phyloP scores from a whole-genome alignment of 2,329 filamentous ascomycete species.

The Paecilomyces formosus region DNA sequence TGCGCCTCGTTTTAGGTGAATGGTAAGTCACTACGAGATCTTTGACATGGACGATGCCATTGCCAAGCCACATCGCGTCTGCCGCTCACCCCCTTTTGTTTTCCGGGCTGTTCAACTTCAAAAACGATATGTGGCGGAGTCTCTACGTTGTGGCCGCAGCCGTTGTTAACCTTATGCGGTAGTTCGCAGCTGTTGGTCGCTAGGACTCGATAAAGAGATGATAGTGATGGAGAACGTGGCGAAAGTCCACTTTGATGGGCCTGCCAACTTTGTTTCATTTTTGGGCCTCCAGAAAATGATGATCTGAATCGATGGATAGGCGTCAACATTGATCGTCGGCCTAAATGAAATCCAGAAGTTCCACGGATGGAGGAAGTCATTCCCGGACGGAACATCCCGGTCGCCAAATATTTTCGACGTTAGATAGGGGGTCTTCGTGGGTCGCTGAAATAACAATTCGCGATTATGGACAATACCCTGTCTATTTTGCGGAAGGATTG shows the following conservation, averaged over 20 bases:
- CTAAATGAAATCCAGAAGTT: not conserved
- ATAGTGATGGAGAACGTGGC: not conserved
- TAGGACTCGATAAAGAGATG: not conserved
- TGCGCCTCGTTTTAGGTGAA: not conserved
- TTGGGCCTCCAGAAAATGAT: not conserved
- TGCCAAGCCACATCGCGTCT: not conserved
- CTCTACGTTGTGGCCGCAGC: not conserved
- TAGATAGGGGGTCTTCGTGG: not conserved
- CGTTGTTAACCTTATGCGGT: not conserved
- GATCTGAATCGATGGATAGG: not conserved
- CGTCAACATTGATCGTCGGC: not conserved
- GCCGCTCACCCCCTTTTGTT: not conserved
- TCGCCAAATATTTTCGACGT: not conserved
- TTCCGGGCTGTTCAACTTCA: not conserved
- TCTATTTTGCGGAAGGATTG: not conserved
- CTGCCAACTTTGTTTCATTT: not conserved
- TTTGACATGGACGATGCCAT: not conserved
- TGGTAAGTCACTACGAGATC: not conserved
- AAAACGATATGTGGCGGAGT: not conserved
- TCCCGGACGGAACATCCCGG: not conserved
- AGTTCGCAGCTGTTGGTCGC: not conserved
- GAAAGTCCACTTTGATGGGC: not conserved
- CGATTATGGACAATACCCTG: not conserved
- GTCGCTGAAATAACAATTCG: not conserved
- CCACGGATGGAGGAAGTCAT: not conserved